Evolutionary conservation across 1,139 yeast species (phyloP).

Genomic region (Meyerozyma elateridarum): DNA sequence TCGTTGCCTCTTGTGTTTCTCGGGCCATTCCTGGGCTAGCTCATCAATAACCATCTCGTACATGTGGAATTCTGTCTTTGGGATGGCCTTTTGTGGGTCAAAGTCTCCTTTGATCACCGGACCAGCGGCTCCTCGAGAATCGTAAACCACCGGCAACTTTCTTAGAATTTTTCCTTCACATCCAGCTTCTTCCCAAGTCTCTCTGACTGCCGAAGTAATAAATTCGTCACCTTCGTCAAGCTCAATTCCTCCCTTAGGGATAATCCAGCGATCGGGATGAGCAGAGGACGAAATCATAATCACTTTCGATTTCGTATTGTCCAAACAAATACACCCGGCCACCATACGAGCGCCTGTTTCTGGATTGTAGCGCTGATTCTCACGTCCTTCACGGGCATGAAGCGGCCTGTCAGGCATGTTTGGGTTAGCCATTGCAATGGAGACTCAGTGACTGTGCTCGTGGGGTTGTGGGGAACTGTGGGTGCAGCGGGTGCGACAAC

Average conservation of each 20-base stretch:
- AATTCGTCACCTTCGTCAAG: conserved; percentile 64
- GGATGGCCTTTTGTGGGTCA: conserved; percentile 38
- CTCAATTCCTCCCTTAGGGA: conserved; percentile 97
- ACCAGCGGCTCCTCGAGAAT: conserved; percentile 61
- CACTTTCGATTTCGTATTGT: conserved; percentile 52
- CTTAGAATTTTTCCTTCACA: conserved; percentile 57
- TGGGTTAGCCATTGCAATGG: too few species aligned
- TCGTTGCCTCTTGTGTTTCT: conserved; percentile 52
- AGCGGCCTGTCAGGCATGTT: conserved; percentile 18
- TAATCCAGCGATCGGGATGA: conserved; percentile 67
- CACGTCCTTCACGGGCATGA: conserved; percentile 31
- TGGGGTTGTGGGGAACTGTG: too few species aligned
- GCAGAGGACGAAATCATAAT: conserved; percentile 74
- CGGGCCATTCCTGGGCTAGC: conserved; percentile 72
- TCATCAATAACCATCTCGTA: conserved; percentile 65
- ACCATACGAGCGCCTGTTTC: conserved; percentile 76
- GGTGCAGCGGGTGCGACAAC: too few species aligned
- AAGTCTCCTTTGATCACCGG: conserved; percentile 45
- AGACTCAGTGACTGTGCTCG: too few species aligned
- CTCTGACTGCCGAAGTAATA: conserved; percentile 65
- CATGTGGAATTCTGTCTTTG: conserved; percentile 79
- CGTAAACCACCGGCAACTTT: conserved; percentile 63
- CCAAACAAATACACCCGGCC: conserved; percentile 84
- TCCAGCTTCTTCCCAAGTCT: conserved; percentile 98
- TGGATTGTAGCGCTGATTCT: conserved; percentile 38